Base-by-base conservation (phyloP, 495 filamentous ascomycete species). In the Ramalina peruviana region DNA sequence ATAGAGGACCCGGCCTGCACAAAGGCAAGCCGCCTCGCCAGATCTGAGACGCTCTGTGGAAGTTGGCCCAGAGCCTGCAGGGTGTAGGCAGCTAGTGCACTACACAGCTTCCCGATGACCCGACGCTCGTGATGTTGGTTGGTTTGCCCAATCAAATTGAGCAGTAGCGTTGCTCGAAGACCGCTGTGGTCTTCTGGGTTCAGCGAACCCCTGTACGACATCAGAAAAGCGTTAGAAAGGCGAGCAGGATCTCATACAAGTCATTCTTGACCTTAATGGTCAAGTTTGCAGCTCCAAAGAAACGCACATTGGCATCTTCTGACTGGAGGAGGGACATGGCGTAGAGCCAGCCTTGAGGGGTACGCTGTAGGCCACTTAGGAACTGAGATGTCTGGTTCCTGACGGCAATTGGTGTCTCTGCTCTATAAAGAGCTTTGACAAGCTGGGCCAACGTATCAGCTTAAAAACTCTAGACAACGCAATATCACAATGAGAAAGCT, bases 201-300 rank as follows among this genome's bases (percentile, higher is more conserved):
- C 30, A 33, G 9, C 3, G 30, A 33, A 13, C 30, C 30, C 12
- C 30, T 33, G 30, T 11, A 13, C 12, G 30, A 33, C 12, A 13
- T 33, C 12, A 33, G 30, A 33, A 33, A 25, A 10, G 30, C 3
- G 30, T 6, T 33, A 13, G 30, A 33, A 33, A 33, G 9, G 30
- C 30, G 12, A 33, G 30, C 30, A 41, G 23, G 2, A 43, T 27
- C 10, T 56, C 65, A 45, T 67, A 85, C 85, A 77, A 85, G 60
- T 90, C 84, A 33, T 77, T 74, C 55, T 96, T 95, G 44, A 96
- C 71, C 67, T 96, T 96, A 43, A 96, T 81, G 15, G 82, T 92
- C 58, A 94, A 86, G 0, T 89, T 96, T 52, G 94, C 72, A 27
- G 90, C 92, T n/a, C 85, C 92, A 62, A 88, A 95, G 69, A 96